Conservation (phyloP, 164 flowering plant species). For the Sedum album region DNA sequence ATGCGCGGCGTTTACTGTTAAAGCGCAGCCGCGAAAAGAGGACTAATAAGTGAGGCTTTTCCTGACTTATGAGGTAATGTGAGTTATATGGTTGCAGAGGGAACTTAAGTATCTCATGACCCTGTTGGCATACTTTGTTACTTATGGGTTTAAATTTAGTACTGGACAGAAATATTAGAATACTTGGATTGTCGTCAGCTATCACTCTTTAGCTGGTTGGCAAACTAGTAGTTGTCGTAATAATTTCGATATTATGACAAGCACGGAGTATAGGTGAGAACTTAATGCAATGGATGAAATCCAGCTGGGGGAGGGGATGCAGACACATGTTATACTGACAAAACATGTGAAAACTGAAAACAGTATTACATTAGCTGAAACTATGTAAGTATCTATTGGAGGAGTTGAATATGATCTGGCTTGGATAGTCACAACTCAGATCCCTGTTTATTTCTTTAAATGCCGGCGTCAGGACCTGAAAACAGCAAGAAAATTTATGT, state of each 20-base stretch:
- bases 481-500: neutral
- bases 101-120: neutral
- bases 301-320: slow-evolving; percentile 3
- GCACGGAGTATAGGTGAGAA: neutral
- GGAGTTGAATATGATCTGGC: no score
- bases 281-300: neutral
- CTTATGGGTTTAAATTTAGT: neutral
- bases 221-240: neutral
- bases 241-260: neutral
- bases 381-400: no score
- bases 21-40: neutral
- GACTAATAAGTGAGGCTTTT: slow-evolving; percentile 2
- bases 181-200: neutral
- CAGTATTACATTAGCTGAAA: no score
- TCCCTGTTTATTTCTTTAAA: neutral
- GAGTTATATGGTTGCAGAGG: neutral
- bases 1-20: neutral
- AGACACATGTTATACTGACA: neutral
- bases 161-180: neutral
- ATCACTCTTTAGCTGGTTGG: neutral
- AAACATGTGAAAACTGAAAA: neutral
- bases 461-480: neutral
- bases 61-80: neutral
- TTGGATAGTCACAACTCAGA: no score
- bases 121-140: neutral